Base-by-base conservation (phyloP, 2,329 filamentous ascomycete species). In the Emmonsiellopsis sp. region DNA sequence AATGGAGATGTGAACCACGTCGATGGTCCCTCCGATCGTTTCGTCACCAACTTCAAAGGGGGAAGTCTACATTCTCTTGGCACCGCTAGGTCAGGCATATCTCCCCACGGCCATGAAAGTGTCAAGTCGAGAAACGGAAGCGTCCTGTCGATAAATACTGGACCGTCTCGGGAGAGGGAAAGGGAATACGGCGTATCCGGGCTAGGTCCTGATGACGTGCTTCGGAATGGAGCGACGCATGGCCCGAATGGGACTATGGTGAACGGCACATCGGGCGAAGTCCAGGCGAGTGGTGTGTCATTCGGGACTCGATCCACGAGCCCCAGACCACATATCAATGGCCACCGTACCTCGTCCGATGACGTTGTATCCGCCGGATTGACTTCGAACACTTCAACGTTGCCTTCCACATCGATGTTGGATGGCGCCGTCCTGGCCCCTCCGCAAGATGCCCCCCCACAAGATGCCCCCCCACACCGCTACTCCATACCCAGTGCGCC, bases 61-160 rank as follows among this genome's bases (percentile, higher is more conserved):
- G 78, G 80, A 63, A 84, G 78, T 70, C 51, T 58, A 31, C 55
- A 75, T 67, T 77, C 80, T 38, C 64, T 81, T 64, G 76, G 79
- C 60, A 83, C 84, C 65, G 80, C 78, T 59, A 76, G 74, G 61
- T 72, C 75, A 54, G 72, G 68, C 55, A 65, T 67, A 55, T 69
- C 69, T 53, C 73, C 72, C 49, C 71, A 73, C 56, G 69, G 69
- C 43, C 63, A 69, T 64, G 72, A 73, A 16, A 67, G 62, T 59
- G 66, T 64, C 35, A 65, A 65, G 54, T 67, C 70, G 50, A 70
- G 71, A 59, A 66, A 74, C 56, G 69, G 67, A 40, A 76, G 73
- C 57, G 72, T 77, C 15, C 80, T 86, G 56, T 73, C 72, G n/a
- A 50, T 73, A 56, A 64, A 62, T 35, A 70, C 67, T 56, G 66